Percentiles rank a stretch among this genome's conserved stretches.
phyloP scores from a whole-genome alignment of 768 basidiomycete species.

The Amanita brunnescens region DNA sequence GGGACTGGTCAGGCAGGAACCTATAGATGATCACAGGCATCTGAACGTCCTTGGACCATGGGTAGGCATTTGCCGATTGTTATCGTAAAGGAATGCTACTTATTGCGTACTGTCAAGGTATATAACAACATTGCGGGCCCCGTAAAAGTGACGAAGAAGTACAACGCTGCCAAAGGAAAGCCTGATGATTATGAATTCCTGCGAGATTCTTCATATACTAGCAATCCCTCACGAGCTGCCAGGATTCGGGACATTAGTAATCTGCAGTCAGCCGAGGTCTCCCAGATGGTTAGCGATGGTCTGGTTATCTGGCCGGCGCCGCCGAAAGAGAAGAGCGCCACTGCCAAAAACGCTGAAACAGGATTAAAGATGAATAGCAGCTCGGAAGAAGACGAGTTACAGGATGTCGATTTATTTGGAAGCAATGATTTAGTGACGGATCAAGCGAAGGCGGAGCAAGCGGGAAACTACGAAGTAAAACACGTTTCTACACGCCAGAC shows the following conservation, averaged over 20 bases:
- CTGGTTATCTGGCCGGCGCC: constrained; percentile 38
- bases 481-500: constrained; percentile 9
- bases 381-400: not conserved
- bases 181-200: constrained; percentile 40
- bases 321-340: constrained; percentile 2
- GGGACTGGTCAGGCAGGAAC: constrained; percentile 31
- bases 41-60: constrained; percentile 35
- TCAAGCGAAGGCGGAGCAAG: not conserved
- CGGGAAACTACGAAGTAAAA: constrained; percentile 8
- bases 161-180: constrained; percentile 28
- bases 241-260: constrained; percentile 33
- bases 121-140: constrained; percentile 20
- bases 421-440: not conserved
- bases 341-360: too few relatives aligned
- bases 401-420: not conserved
- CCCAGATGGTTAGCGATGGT: constrained; percentile 37
- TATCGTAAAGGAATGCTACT: not conserved
- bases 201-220: constrained; percentile 29
- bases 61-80: constrained; percentile 28
- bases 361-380: not conserved
- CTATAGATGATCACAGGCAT: constrained; percentile 46
- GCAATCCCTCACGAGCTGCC: constrained; percentile 27
- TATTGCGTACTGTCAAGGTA: constrained; percentile 11
- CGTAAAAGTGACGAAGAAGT: constrained; percentile 25
- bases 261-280: constrained; percentile 39